phyloP scores from a whole-genome alignment of 192 early-diverging fungal genomes.

The Rhizophagus prolifer region DNA sequence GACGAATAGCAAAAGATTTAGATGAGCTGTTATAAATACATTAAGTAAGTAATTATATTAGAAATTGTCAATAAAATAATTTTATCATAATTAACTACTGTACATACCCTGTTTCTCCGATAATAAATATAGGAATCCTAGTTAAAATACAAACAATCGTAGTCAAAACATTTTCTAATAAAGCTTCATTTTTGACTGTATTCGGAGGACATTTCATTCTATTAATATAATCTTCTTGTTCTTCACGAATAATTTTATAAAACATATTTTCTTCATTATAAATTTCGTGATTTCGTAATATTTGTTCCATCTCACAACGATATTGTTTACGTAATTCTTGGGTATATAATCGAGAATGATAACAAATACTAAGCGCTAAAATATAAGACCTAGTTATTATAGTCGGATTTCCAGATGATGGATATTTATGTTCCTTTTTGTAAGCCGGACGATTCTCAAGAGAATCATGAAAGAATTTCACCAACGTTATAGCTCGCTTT shows the following conservation, averaged over 20 bases:
- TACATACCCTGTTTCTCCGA: slow-evolving; percentile 24
- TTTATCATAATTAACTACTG: no score
- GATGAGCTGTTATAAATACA: background rate
- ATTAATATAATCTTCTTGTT: slow-evolving; percentile 21
- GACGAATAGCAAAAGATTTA: slow-evolving; percentile 22
- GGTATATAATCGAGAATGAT: no score
- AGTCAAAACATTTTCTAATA: slow-evolving; percentile 12
- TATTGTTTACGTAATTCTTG: no score
- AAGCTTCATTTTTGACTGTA: background rate
- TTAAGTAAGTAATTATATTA: background rate
- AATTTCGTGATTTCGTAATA: slow-evolving; percentile 5
- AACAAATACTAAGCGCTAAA: background rate
- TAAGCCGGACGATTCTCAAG: no score
- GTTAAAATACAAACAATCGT: slow-evolving; percentile 29
- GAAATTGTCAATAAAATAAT: background rate
- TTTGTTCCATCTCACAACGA: background rate
- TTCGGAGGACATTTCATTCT: no score
- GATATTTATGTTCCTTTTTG: no score
- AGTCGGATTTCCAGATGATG: no score
- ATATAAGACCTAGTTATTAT: background rate
- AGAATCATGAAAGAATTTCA: no score
- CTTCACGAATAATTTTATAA: background rate
- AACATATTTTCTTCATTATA: background rate
- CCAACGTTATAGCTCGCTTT: slow-evolving; percentile 5
- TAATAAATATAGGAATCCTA: slow-evolving; percentile 24